phyloP scores from a whole-genome alignment of 208 protist genomes.

The Phytomonas sp. region DNA sequence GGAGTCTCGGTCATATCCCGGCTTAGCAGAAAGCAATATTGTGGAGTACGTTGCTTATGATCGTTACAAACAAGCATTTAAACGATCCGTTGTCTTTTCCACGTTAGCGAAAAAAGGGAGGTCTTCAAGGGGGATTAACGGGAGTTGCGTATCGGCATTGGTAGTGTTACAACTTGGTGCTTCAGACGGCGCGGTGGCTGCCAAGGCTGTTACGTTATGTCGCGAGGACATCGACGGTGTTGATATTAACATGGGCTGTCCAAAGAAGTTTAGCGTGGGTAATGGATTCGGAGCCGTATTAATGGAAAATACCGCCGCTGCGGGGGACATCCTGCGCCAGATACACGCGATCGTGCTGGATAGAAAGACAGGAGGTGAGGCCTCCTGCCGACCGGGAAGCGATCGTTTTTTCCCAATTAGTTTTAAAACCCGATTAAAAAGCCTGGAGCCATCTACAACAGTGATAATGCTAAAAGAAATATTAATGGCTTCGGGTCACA shows the following conservation, averaged over 20 bases:
- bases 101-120: constrained; percentile 6
- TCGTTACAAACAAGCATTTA: constrained; percentile 57
- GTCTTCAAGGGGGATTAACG: not conserved
- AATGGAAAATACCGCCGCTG: constrained; percentile 55
- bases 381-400: not conserved
- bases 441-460: constrained; percentile 31
- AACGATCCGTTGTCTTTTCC: constrained; percentile 51
- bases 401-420: constrained; percentile 33
- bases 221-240: constrained; percentile 92
- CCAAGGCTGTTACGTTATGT: constrained; percentile 77
- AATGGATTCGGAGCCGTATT: constrained; percentile 96
- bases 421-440: constrained; percentile 70
- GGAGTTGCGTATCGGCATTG: constrained; percentile 16
- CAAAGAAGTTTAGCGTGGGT: constrained; percentile 93
- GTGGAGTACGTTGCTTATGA: constrained; percentile 87
- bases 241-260: constrained; percentile 99
- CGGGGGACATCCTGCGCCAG: constrained; percentile 51
- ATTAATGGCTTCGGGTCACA: constrained; percentile 38
- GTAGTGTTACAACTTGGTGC: constrained; percentile 93
- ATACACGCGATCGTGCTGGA: constrained; percentile 35
- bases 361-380: constrained; percentile 2
- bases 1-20: constrained; percentile 50
- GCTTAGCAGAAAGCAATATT: constrained; percentile 18
- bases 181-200: constrained; percentile 46
- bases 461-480: constrained; percentile 60